Conservation (phyloP, 805 yeast species). For the Pichia scutulata region DNA sequence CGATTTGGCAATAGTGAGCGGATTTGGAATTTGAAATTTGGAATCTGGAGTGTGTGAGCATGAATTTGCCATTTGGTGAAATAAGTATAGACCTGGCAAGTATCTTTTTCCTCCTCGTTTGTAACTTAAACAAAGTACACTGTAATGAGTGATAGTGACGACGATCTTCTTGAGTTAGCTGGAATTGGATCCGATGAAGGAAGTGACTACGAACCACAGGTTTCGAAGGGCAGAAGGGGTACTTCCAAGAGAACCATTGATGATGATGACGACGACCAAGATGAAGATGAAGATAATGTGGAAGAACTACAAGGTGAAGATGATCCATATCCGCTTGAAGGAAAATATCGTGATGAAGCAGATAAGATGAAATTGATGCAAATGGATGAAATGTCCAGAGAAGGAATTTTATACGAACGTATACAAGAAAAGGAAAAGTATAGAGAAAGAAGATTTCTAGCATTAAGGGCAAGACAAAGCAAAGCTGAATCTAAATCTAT, state of each 20-base stretch:
- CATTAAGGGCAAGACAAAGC: constrained; percentile 66
- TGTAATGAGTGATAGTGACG: constrained; percentile 67
- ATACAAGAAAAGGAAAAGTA: constrained; percentile 84
- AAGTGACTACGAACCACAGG: constrained; percentile 31
- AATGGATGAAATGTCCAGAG: constrained; percentile 90
- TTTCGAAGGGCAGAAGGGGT: constrained; percentile 16
- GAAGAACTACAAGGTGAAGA: constrained; percentile 31
- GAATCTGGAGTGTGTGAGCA: too few species aligned
- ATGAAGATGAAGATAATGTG: constrained; percentile 22
- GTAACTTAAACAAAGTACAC: background rate
- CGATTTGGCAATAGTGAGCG: background rate
- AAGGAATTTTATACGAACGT: constrained; percentile 84
- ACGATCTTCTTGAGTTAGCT: constrained; percentile 92
- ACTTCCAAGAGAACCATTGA: constrained; percentile 18
- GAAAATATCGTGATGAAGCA: constrained; percentile 74
- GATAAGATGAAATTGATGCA: constrained; percentile 60
- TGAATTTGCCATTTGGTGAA: background rate
- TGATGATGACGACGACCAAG: constrained; percentile 22
- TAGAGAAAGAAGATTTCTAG: constrained; percentile 76
- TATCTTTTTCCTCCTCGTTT: too few species aligned
- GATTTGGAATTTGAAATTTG: background rate
- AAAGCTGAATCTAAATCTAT: constrained; percentile 30
- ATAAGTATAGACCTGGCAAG: too few species aligned
- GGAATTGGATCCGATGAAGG: constrained; percentile 58
- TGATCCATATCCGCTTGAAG: constrained; percentile 86